Evolutionary conservation across 192 early-diverging fungal species (phyloP).

Genomic region (Backusella parvicylindrica): DNA sequence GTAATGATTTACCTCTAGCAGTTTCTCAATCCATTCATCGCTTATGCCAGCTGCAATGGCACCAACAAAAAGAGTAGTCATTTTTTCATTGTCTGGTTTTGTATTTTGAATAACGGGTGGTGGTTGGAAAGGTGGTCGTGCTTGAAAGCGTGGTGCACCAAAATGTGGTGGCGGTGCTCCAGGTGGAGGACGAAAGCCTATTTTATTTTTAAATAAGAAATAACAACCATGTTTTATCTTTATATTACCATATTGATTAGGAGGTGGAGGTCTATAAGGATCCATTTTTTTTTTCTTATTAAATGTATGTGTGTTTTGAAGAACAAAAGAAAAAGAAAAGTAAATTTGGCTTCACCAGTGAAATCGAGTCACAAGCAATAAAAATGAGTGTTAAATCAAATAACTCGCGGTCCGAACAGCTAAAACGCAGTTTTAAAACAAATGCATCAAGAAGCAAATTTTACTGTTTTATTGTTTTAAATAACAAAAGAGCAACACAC

Average conservation of each 20-base stretch:
- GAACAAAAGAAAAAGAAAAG: background rate
- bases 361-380: too few relatives aligned
- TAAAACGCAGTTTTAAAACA: too few relatives aligned
- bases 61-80: slow-evolving; percentile 69
- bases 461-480: too few relatives aligned
- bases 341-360: too few relatives aligned
- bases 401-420: too few relatives aligned
- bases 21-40: slow-evolving; percentile 61
- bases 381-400: too few relatives aligned
- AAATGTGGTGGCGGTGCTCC: background rate
- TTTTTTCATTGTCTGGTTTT: slow-evolving; percentile 47
- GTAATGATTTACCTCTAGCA: slow-evolving; percentile 50
- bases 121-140: background rate
- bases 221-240: background rate
- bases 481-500: too few relatives aligned
- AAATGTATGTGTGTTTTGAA: background rate
- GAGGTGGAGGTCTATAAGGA: slow-evolving; percentile 10
- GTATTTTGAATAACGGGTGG: background rate
- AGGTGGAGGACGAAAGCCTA: background rate
- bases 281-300: background rate
- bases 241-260: slow-evolving; percentile 14
- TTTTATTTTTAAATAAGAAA: background rate
- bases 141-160: background rate
- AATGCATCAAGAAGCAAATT: too few relatives aligned
- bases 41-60: slow-evolving; percentile 64